Percentiles rank a stretch among this genome's conserved stretches.
Conservation (phyloP, 805 yeast species). For the Teunomyces panamensis region DNA sequence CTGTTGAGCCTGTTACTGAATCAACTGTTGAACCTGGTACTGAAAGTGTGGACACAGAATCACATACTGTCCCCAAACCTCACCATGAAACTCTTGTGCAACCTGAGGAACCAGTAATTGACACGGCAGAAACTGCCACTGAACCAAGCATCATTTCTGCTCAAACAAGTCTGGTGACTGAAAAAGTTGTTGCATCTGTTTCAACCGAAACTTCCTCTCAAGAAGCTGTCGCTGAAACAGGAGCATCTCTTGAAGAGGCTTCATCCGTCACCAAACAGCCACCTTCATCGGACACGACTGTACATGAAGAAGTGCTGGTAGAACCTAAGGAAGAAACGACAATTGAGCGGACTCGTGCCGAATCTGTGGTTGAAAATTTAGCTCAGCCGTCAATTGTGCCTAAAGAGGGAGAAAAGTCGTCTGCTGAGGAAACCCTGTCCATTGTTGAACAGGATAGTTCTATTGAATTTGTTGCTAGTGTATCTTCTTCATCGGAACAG, state of each 20-base stretch:
- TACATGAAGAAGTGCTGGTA: background rate
- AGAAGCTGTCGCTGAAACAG: too few species aligned
- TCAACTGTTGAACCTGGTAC: background rate
- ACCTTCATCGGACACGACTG: too few species aligned
- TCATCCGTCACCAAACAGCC: too few species aligned
- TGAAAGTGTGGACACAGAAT: conserved; percentile 4
- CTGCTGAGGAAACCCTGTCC: background rate
- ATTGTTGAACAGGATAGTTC: background rate
- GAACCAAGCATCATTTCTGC: background rate
- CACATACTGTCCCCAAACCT: background rate
- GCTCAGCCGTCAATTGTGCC: conserved; percentile 3
- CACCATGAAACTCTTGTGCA: background rate
- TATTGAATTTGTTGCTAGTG: too few species aligned
- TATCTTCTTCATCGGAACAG: too few species aligned
- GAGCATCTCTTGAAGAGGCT: too few species aligned
- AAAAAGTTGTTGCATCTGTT: background rate
- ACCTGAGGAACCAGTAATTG: background rate
- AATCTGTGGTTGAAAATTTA: conserved; percentile 5
- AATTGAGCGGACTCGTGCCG: background rate
- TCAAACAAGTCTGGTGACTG: background rate
- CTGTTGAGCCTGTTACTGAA: background rate
- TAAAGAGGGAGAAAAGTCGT: background rate
- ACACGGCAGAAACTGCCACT: background rate
- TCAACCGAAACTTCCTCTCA: background rate
- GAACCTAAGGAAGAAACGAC: background rate